Evolutionary conservation across 306 rosid genomes (phyloP).

Genomic region (Canavalia gladiata): DNA sequence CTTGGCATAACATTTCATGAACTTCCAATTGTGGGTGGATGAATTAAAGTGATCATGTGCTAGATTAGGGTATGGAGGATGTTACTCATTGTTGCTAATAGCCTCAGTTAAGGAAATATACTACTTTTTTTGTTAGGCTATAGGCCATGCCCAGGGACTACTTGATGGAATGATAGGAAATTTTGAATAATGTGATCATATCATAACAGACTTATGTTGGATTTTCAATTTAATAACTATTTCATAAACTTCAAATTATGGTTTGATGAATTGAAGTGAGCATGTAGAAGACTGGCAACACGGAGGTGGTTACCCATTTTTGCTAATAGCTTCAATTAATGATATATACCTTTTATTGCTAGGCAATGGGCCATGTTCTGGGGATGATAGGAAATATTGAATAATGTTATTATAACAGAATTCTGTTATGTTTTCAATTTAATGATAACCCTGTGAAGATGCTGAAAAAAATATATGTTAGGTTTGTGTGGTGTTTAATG

Average conservation of each 20-base stretch:
- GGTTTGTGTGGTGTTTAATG: conserved; percentile 23
- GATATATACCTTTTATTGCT: conserved; percentile 28
- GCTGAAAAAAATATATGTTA: conserved; percentile 5
- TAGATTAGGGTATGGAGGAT: conserved; percentile 21
- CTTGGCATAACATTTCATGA: conserved; percentile 14
- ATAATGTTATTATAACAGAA: conserved; percentile 23
- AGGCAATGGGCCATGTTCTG: conserved; percentile 24
- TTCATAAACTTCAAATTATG: too few relatives aligned
- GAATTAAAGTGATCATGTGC: conserved; percentile 13
- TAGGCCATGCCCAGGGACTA: too few relatives aligned
- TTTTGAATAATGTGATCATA: too few relatives aligned
- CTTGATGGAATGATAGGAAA: too few relatives aligned
- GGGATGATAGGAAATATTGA: conserved; percentile 9
- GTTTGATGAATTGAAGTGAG: too few relatives aligned
- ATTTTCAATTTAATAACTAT: too few relatives aligned
- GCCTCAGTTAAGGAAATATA: too few relatives aligned
- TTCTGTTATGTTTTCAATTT: conserved; percentile 28
- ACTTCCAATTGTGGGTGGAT: conserved; percentile 32
- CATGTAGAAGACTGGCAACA: too few relatives aligned
- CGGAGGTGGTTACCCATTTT: too few relatives aligned
- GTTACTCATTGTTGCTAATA: conserved; percentile 12
- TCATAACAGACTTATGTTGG: too few relatives aligned
- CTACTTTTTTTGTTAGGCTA: too few relatives aligned
- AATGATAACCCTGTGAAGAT: conserved; percentile 20
- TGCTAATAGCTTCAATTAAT: conserved; percentile 23